Conservation (phyloP, 2,329 filamentous ascomycete genomes). For the Rhinocladiella similis region DNA sequence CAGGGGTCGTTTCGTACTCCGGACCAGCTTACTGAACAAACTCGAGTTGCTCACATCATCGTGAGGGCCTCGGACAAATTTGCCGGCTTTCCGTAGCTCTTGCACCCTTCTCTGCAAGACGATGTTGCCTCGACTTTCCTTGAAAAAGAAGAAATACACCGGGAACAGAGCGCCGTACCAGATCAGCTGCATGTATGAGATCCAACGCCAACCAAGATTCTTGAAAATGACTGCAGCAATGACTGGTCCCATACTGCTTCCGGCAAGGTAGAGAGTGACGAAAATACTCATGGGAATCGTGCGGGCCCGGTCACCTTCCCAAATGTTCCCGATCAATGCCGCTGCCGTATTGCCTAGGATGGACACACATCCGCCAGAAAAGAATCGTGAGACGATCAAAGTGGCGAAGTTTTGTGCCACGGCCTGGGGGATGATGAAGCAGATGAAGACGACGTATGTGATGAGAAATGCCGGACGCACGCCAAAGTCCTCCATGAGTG, state of each 20-base stretch:
- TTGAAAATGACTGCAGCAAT: slow-evolving; percentile 21
- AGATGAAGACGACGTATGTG: slow-evolving; percentile 33
- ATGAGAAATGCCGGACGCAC: slow-evolving; percentile 33
- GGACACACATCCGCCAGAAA: slow-evolving; percentile 33
- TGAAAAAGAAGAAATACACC: slow-evolving; percentile 41
- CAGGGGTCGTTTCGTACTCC: slow-evolving; percentile 34
- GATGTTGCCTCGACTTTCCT: slow-evolving; percentile 49
- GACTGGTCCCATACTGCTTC: slow-evolving; percentile 24
- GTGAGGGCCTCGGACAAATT: slow-evolving; percentile 23
- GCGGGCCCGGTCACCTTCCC: slow-evolving; percentile 29
- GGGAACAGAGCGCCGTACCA: slow-evolving; percentile 45
- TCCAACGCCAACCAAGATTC: slow-evolving; percentile 24
- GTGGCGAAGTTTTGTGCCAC: slow-evolving; percentile 29
- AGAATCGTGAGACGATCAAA: slow-evolving; percentile 30
- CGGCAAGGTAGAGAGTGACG: slow-evolving; percentile 20
- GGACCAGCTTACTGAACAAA: slow-evolving; percentile 36
- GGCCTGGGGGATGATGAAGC: slow-evolving; percentile 30
- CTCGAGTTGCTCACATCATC: slow-evolving; percentile 31
- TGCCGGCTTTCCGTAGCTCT: slow-evolving; percentile 30
- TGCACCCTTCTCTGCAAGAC: slow-evolving; percentile 43
- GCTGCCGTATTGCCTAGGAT: slow-evolving; percentile 31
- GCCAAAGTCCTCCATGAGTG: slow-evolving; percentile 43
- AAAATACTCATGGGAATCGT: slow-evolving; percentile 22
- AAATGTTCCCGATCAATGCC: slow-evolving; percentile 33
- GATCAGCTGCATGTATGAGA: slow-evolving; percentile 37